phyloP scores from a whole-genome alignment of 2,329 filamentous ascomycete genomes.

The Ophiocordyceps robertsii region DNA sequence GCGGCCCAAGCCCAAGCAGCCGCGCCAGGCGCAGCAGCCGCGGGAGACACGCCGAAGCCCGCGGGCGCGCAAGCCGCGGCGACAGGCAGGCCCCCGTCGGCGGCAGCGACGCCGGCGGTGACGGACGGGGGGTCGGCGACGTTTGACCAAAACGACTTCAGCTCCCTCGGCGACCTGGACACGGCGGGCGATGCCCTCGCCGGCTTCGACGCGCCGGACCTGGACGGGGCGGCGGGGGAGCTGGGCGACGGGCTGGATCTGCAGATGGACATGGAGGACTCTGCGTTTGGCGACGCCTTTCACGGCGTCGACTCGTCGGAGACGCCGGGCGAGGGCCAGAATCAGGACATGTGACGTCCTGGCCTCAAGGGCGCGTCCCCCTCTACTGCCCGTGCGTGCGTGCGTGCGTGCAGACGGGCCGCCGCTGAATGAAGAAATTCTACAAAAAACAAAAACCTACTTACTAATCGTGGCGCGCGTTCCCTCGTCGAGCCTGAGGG shows the following conservation, averaged over 20 bases:
- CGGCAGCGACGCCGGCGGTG: slow-evolving; percentile 28
- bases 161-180: slow-evolving; percentile 51
- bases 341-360: slow-evolving; percentile 17
- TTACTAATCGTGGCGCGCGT: too few species aligned
- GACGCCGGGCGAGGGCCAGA: slow-evolving; percentile 21
- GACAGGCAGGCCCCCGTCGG: slow-evolving; percentile 24
- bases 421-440: too few species aligned
- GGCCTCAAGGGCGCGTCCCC: too few species aligned
- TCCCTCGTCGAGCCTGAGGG: too few species aligned
- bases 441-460: too few species aligned
- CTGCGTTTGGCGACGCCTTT: slow-evolving; percentile 74
- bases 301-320: slow-evolving; percentile 41
- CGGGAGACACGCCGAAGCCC: slow-evolving; percentile 8
- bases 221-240: slow-evolving; percentile 28
- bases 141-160: slow-evolving; percentile 47
- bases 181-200: slow-evolving; percentile 60
- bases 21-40: background rate
- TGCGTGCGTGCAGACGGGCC: too few species aligned
- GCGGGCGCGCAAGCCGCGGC: slow-evolving; percentile 2
- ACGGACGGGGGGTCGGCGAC: slow-evolving; percentile 28
- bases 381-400: too few species aligned
- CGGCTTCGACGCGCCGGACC: slow-evolving; percentile 47
- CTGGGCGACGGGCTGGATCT: slow-evolving; percentile 44
- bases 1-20: background rate
- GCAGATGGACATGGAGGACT: slow-evolving; percentile 60